phyloP scores from a whole-genome alignment of 2,329 filamentous ascomycete species.

The Aspergillus cejpii region DNA sequence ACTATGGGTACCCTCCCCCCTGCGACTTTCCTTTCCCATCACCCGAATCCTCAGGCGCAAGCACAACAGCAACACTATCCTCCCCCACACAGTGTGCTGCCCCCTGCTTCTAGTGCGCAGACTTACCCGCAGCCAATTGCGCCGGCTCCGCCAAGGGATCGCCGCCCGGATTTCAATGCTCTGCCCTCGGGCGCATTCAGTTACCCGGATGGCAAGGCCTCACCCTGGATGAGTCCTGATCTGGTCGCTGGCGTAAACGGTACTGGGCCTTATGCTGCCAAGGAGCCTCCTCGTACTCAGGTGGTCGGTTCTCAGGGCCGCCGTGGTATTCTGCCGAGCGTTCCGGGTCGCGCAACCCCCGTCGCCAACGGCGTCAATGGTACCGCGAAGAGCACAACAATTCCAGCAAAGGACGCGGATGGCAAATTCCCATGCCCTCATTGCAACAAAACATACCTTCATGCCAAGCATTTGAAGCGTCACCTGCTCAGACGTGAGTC shows the following conservation, averaged over 20 bases:
- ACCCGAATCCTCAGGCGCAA: constrained; percentile 36
- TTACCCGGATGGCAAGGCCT: constrained; percentile 48
- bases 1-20: constrained; percentile 40
- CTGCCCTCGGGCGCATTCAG: constrained; percentile 65
- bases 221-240: constrained; percentile 44
- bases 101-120: constrained; percentile 59
- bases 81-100: constrained; percentile 51
- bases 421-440: constrained; percentile 98
- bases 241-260: constrained; percentile 36
- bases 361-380: constrained; percentile 57
- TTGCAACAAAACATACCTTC: constrained; percentile 96
- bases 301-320: constrained; percentile 93
- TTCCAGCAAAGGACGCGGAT: constrained; percentile 90
- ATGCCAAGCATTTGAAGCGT: constrained; percentile 94
- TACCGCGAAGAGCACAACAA: constrained; percentile 68
- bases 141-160: constrained; percentile 55
- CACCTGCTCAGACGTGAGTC: constrained; percentile 91
- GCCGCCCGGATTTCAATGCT: constrained; percentile 53
- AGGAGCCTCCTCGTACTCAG: constrained; percentile 56
- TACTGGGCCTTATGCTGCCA: constrained; percentile 34
- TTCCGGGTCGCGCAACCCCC: constrained; percentile 75
- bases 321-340: constrained; percentile 83
- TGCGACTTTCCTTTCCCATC: constrained; percentile 39
- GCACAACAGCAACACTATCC: constrained; percentile 37
- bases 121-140: constrained; percentile 71